These are phyloP conservation scores for Crotalaria pallida DNA, from an alignment of 306 rosid genomes.

Conservation along the genomic window DNA sequence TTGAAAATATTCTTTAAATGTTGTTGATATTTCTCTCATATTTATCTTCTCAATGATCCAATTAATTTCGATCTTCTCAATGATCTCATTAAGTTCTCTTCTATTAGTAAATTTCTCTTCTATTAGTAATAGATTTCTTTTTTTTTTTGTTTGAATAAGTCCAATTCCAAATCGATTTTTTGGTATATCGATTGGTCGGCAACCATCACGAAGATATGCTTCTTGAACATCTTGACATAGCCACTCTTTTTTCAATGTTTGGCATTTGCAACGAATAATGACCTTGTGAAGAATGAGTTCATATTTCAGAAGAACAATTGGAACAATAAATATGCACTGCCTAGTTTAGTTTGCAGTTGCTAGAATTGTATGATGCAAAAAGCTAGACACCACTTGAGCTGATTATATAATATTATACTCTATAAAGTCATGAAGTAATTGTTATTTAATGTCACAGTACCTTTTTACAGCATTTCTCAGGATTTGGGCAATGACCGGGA, in stretches of 20 bases:
- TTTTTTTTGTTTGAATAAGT: too few species aligned
- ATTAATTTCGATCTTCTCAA: too few species aligned
- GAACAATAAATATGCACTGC: conserved; percentile 12
- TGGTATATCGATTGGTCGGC: conserved; percentile 48
- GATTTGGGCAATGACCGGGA: conserved; percentile 75
- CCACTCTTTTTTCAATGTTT: conserved; percentile 91
- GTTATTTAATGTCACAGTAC: conserved; percentile 27
- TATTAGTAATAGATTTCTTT: too few species aligned
- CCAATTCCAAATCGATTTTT: conserved; percentile 82
- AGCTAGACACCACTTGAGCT: neutral
- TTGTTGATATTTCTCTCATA: too few species aligned
- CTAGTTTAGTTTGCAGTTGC: neutral
- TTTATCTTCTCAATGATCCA: too few species aligned
- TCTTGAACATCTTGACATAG: conserved; percentile 79
- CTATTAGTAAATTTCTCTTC: too few species aligned
- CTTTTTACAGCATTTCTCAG: conserved; percentile 86
- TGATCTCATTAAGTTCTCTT: too few species aligned
- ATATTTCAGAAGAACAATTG: conserved; percentile 26
- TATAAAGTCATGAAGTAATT: neutral
- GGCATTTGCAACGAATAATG: conserved; percentile 85
- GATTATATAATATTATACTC: neutral
- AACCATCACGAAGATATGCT: conserved; percentile 43
- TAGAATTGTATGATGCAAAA: conserved; percentile 1
- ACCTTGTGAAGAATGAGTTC: conserved; percentile 45
- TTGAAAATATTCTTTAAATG: too few species aligned